Base-by-base conservation (phyloP, 2,329 filamentous ascomycete genomes). In the Nemania sp. region DNA sequence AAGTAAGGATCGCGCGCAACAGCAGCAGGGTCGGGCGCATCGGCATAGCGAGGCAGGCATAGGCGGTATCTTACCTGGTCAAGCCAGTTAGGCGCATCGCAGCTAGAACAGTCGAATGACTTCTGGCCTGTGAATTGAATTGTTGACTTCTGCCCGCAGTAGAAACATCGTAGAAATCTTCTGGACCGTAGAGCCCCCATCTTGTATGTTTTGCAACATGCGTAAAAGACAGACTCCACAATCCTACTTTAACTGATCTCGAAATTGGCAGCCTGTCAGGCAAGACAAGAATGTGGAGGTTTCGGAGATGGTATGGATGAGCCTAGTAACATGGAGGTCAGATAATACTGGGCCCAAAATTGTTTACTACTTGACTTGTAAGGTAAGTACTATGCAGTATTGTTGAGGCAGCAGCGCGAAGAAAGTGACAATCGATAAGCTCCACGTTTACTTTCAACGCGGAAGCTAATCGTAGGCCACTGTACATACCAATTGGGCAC, bases 81-180 rank as follows among this genome's bases (percentile, higher is more conserved):
- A 26, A 97, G 78, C 74, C 90, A 89, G 72, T 97, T 99, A 54
- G 87, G 85, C 15, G 92, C 89, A 65, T 94, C 89, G 77, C 94
- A 99, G 57, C 81, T 77, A 17, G 80, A 74, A 72, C 91, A 96
- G 40, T 85, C 77, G 73, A 92, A 96, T 65, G 80, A 68, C 78
- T 80, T 52, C 83, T 77, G 47, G 24, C 82, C 81, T 63, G 84
- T 80, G 64, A 81, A 85, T 60, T 73, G 76, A 51, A 82, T 77
- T 28, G 78, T 76, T 28, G 88, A 88, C 63, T 81, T 83, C 68
- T 79, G 79, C 63, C 89, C 88, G 72, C 92, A 96, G 72, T 93
- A 95, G 77, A 95, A 93, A 78, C 91, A 96, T 59, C 75, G 77
- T 62, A 92, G 71, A 41, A 61, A 60, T 56, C 59, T 63, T 56